These are phyloP conservation scores for Cubamyces lactineus DNA, from an alignment of 768 basidiomycete species.

Conservation along the genomic window DNA sequence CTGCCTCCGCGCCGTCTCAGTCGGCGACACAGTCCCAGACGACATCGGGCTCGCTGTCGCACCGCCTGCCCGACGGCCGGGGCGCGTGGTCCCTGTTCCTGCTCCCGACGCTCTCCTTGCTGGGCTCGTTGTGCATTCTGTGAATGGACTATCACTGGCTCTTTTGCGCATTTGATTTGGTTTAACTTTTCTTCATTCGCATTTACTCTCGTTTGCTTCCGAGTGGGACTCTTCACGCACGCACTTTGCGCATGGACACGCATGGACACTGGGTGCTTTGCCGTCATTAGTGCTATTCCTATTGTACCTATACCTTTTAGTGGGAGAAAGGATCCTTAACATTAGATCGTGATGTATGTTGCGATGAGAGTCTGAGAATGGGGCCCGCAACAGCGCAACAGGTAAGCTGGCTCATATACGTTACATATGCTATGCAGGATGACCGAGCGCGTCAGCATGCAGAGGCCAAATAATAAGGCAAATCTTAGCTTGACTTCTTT, in stretches of 20 bases:
- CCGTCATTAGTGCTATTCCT: background rate
- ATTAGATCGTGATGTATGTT: too few relatives aligned
- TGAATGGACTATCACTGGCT: slow-evolving; percentile 3
- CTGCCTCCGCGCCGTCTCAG: background rate
- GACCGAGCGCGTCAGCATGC: too few relatives aligned
- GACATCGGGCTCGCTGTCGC: slow-evolving; percentile 3
- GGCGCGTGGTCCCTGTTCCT: background rate
- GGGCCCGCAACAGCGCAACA: too few relatives aligned
- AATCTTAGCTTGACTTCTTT: too few relatives aligned
- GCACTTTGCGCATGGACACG: background rate
- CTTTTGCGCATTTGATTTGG: background rate
- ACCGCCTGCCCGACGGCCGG: slow-evolving; percentile 3
- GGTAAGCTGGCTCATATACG: too few relatives aligned
- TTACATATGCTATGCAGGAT: too few relatives aligned
- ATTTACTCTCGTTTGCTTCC: background rate
- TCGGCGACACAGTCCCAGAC: background rate
- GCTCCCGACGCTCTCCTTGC: slow-evolving; percentile 16
- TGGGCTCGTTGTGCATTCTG: slow-evolving; percentile 17
- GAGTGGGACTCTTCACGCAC: background rate
- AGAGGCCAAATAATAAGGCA: too few relatives aligned
- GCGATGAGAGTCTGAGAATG: background rate
- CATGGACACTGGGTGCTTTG: background rate
- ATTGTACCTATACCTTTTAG: background rate
- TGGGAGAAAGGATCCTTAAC: background rate
- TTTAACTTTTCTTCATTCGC: background rate